Evolutionary conservation across 495 filamentous ascomycete genomes (phyloP).

Genomic region (Neurospora tetrasperma): DNA sequence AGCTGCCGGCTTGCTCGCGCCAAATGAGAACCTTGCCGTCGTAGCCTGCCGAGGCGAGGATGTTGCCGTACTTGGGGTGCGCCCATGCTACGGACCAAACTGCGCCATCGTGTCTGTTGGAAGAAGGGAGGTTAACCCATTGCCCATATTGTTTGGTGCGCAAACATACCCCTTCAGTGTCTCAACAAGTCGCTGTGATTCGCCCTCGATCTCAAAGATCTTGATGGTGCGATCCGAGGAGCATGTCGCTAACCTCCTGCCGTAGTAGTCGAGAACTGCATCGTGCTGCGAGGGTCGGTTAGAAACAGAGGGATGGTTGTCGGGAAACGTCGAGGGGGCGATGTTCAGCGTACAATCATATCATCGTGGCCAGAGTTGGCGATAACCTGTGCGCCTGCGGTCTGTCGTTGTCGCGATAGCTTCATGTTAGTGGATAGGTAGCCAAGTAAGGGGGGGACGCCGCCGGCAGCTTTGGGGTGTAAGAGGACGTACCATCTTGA

Average conservation of each 20-base stretch:
- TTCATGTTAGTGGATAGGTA: not conserved
- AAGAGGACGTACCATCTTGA: not conserved
- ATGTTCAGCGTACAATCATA: constrained; percentile 78
- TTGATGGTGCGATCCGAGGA: constrained; percentile 98
- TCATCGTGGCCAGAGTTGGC: constrained; percentile 70
- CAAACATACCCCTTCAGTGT: constrained; percentile 78
- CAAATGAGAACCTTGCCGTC: constrained; percentile 98
- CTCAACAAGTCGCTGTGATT: constrained; percentile 80
- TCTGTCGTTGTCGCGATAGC: constrained; percentile 4
- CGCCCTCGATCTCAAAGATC: constrained; percentile 96
- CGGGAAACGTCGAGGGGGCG: not conserved
- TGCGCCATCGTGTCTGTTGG: constrained; percentile 74
- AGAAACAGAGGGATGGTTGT: not conserved
- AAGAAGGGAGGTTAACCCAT: constrained; percentile 8
- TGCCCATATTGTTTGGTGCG: not conserved
- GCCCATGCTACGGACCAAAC: constrained; percentile 98
- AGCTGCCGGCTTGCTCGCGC: constrained; percentile 70
- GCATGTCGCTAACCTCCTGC: constrained; percentile 90
- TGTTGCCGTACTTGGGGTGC: constrained; percentile 96
- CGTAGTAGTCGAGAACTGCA: constrained; percentile 97
- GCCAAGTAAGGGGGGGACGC: not conserved
- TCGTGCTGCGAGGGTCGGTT: constrained; percentile 57
- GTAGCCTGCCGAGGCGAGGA: constrained; percentile 87
- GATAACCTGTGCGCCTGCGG: constrained; percentile 26
- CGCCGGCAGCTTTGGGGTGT: not conserved